These are phyloP conservation scores for Zygoascus biomembranicola DNA, from an alignment of 805 yeast species.

Conservation along the genomic window DNA sequence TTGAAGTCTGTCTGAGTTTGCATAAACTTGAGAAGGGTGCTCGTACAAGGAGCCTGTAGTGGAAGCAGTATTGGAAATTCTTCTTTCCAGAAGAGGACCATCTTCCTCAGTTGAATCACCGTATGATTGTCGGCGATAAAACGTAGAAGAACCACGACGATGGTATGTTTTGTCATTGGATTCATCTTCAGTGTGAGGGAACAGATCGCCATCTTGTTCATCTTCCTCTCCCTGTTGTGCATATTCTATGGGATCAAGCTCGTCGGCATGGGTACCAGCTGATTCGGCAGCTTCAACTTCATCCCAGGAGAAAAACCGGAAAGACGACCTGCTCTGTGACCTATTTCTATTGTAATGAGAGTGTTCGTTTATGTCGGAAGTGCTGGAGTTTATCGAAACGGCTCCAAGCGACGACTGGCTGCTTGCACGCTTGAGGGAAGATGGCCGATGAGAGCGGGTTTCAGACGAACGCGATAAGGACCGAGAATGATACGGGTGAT, in stretches of 20 bases:
- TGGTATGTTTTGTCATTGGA: conserved; percentile 5
- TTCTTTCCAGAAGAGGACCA: conserved; percentile 12
- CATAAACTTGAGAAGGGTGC: conserved; percentile 1
- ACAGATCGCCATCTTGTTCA: conserved; percentile 13
- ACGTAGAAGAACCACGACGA: not conserved
- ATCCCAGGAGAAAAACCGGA: conserved; percentile 74
- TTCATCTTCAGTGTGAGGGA: conserved; percentile 29
- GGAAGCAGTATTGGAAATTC: not conserved
- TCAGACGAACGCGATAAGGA: conserved; percentile 16
- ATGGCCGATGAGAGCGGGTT: conserved; percentile 3
- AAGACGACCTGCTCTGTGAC: conserved; percentile 32
- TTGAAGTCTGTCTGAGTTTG: conserved; percentile 22
- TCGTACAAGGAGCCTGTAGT: conserved; percentile 11
- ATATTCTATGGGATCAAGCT: conserved; percentile 27
- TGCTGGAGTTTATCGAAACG: not conserved
- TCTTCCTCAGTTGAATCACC: conserved; percentile 7
- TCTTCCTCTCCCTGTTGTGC: conserved; percentile 16
- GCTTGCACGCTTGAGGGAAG: not conserved
- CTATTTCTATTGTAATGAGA: conserved; percentile 7
- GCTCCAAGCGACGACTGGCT: not conserved
- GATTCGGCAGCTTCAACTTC: conserved; percentile 87
- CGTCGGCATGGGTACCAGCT: conserved; percentile 47
- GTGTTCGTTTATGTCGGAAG: not conserved
- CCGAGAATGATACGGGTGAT: conserved; percentile 39
- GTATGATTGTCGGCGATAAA: not conserved